Evolutionary conservation across 768 basidiomycete species (phyloP), one percentile per base, ranked within the genome.

Genomic region (Tylopilus felleus): DNA sequence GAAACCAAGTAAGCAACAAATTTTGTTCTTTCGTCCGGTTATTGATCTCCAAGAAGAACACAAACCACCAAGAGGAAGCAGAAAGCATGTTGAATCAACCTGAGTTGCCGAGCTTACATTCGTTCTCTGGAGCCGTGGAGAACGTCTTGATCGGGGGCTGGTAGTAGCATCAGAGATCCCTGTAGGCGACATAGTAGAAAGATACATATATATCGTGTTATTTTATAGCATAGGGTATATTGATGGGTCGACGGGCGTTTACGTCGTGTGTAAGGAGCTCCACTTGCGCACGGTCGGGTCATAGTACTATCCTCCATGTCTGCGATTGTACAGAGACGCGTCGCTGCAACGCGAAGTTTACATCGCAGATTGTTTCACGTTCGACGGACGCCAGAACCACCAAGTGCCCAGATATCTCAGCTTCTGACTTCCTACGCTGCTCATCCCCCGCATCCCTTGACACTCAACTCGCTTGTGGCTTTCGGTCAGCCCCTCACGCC

Each of bases 401-500:
- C 77, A 16, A 77, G 79, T 25, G 68, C 74, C 9, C 79, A 87
- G 60, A 69, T 85, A 31, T 76, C 80, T 8, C 75, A 80, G 29
- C 75, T 91, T 22, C 72, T 92, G 23, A 77, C 83, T 25, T 76
- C 81, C 56, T 86, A 84, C 50, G 81, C 82, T 21, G 75, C 80
- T 40, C 80, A 86, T 50, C 74, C 81, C 36, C 81, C 83, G n/a
- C 79, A 79, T 16, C 83, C 88, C 13, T 74, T 93, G 45, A 86
- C 87, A 39, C 81, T 93, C 8, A 80, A 82, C 21, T 82, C 84
- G 5, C 75, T 93, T 6, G 75, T 93, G 13, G 86, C 89, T 16
- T 87, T 85, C 63, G 90, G 87, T 23, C 82, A 81, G 40, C 88
- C 91, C 39, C 74, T 90, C 12, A 87, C 85, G 0, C 72, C 82